Evolutionary conservation across 164 flowering plant genomes (phyloP), one percentile per base, ranked within the genome.

Genomic region (Brasenia schreberi): DNA sequence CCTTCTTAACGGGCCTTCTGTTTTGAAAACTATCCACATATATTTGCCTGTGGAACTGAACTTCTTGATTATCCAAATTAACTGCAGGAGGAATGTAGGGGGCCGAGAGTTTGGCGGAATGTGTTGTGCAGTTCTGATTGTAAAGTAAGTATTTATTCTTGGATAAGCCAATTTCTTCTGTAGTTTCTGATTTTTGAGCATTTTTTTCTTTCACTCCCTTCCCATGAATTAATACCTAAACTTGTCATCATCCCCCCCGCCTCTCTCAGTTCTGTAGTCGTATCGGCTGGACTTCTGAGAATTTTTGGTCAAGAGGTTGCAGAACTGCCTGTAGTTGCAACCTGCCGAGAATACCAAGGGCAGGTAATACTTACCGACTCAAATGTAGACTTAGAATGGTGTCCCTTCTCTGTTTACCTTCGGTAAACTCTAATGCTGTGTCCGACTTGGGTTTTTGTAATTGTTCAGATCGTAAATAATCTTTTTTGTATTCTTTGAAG

Each of bases 261-360:
- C 3, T 23, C 63, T 44, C n/a, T 61, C 74, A 94, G 98, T 70
- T 83, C 92, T 18, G 81, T 83, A 19, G 92, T 91, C 53, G 96
- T 87, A 66, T 94, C 97, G 7, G 96, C 93, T 74, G 94, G 92
- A 66, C 83, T 94, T 69, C 80, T 94, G 17, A 77, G 99, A 74
- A 72, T 94, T n/a, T 91, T 94, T 79, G 93, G 93, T 16, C 77
- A 67, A 62, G 89, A 83, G 74, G 90, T 84, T 73, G 99, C 97
- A 33, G 99, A 94, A 75, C 92, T 94, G 71, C 99, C 99, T 69
- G 58, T 94, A 59, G 97, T 89, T 19, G 99, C 99, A 64, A 94
- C 99, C 52, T 73, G 81, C 67, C 83, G 82, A 77, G 79, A 79
- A 70, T 74, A 78, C 77, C 97, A 85, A 76, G 97, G 97, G 75